Evolutionary conservation across 1,139 yeast genomes (phyloP).

Genomic region (Diutina mesorugosa): DNA sequence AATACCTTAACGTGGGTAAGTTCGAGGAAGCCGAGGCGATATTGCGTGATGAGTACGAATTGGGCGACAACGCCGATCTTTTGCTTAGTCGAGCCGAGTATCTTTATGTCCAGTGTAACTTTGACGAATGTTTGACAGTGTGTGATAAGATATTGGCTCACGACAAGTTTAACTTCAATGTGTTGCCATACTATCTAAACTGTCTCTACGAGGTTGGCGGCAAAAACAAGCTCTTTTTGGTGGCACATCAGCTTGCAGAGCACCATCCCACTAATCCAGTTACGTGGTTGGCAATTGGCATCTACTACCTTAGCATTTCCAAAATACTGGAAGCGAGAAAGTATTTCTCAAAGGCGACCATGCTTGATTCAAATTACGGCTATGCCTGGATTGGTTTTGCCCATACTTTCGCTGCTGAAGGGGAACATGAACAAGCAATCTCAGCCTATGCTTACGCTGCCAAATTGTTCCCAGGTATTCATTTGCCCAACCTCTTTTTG

Average conservation of each 20-base stretch:
- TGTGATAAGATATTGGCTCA: constrained; percentile 54
- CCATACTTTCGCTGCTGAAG: constrained; percentile 93
- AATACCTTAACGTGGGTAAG: constrained; percentile 47
- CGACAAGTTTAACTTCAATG: constrained; percentile 63
- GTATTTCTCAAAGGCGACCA: constrained; percentile 81
- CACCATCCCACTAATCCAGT: constrained; percentile 71
- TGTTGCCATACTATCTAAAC: constrained; percentile 70
- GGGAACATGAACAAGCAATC: constrained; percentile 97
- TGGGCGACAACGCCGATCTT: constrained; percentile 60
- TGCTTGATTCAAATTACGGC: constrained; percentile 80
- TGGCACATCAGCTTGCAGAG: constrained; percentile 83
- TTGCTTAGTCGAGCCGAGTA: constrained; percentile 60
- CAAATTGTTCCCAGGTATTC: constrained; percentile 86
- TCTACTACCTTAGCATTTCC: constrained; percentile 68
- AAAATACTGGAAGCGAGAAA: constrained; percentile 75
- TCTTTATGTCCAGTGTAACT: constrained; percentile 66
- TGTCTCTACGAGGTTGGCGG: constrained; percentile 80
- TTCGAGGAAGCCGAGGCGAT: constrained; percentile 57
- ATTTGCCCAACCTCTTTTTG: constrained; percentile 75
- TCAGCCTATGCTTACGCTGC: constrained; percentile 97
- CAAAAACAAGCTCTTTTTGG: constrained; percentile 63
- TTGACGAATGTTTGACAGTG: constrained; percentile 58
- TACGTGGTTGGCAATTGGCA: constrained; percentile 90
- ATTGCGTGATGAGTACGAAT: constrained; percentile 57
- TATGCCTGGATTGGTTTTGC: constrained; percentile 99